Evolutionary conservation across 257 asterid species (phyloP).

Genomic region (Schizonepeta tenuifolia): DNA sequence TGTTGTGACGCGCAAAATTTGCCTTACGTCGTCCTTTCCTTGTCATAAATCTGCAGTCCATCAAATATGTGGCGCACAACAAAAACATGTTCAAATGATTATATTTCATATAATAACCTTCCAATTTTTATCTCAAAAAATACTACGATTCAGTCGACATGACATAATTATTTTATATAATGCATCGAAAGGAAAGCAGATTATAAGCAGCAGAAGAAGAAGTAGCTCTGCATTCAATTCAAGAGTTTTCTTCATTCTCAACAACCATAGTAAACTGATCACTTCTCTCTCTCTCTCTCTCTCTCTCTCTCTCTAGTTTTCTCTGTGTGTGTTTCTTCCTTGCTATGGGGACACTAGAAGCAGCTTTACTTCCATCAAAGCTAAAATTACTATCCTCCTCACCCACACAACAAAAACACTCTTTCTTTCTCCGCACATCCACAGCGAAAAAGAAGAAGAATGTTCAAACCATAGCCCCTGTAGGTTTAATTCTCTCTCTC

Average conservation of each 20-base stretch:
- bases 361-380: conserved; percentile 47
- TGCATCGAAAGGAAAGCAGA: not conserved
- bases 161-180: too few species aligned
- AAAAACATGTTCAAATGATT: too few species aligned
- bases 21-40: too few species aligned
- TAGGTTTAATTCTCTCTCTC: conserved; percentile 21
- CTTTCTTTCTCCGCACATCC: conserved; percentile 37
- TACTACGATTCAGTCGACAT: too few species aligned
- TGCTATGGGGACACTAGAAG: conserved; percentile 47
- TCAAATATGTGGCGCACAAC: too few species aligned
- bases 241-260: not conserved
- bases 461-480: conserved; percentile 49
- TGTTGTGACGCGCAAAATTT: too few species aligned
- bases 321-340: not conserved
- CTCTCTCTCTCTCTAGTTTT: not conserved
- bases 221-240: not conserved
- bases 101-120: too few species aligned
- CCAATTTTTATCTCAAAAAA: too few species aligned
- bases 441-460: conserved; percentile 38
- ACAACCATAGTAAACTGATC: not conserved
- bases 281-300: not conserved
- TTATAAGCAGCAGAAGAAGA: too few species aligned
- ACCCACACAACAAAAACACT: conserved; percentile 28
- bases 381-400: conserved; percentile 35
- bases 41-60: too few species aligned